phyloP scores from a whole-genome alignment of 768 basidiomycete species.

The Mycena albidolilacea region DNA sequence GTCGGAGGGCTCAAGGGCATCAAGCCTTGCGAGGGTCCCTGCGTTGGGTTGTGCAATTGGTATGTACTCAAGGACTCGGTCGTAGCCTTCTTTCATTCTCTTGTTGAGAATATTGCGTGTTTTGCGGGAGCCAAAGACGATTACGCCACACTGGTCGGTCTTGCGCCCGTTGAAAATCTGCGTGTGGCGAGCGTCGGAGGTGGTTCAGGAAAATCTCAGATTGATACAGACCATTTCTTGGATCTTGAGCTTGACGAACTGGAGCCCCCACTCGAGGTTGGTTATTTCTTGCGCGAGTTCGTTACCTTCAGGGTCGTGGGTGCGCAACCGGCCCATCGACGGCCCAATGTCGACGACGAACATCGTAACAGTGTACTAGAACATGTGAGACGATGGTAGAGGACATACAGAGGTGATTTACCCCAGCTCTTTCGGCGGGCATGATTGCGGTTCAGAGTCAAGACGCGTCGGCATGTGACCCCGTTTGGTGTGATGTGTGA shows the following conservation, averaged over 20 bases:
- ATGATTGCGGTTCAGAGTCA: constrained; percentile 56
- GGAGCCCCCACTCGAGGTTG: constrained; percentile 85
- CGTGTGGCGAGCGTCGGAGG: constrained; percentile 14
- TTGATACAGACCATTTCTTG: constrained; percentile 84
- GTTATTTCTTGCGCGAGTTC: constrained; percentile 71
- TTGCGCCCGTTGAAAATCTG: constrained; percentile 94
- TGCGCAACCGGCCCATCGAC: constrained; percentile 81
- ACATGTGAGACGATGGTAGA: constrained; percentile 36
- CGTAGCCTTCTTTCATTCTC: constrained; percentile 74
- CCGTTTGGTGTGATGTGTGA: constrained; percentile 41
- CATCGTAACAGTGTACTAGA: constrained; percentile 87
- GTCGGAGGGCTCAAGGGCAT: constrained; percentile 69
- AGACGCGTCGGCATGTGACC: constrained; percentile 55
- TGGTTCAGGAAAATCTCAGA: background rate
- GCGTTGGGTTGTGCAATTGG: constrained; percentile 77
- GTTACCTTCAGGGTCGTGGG: constrained; percentile 70
- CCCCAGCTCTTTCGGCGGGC: constrained; percentile 87
- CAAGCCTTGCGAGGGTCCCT: constrained; percentile 75
- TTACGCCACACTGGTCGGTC: constrained; percentile 94
- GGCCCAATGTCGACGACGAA: constrained; percentile 92
- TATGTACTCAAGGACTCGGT: constrained; percentile 80
- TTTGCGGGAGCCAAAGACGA: constrained; percentile 88
- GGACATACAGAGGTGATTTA: constrained; percentile 52
- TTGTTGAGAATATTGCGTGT: constrained; percentile 77
- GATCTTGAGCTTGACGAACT: constrained; percentile 91